Percentiles rank a stretch among this genome's conserved stretches.
Conservation (phyloP, 2,329 filamentous ascomycete species). For the Pyrenophora seminiperda region DNA sequence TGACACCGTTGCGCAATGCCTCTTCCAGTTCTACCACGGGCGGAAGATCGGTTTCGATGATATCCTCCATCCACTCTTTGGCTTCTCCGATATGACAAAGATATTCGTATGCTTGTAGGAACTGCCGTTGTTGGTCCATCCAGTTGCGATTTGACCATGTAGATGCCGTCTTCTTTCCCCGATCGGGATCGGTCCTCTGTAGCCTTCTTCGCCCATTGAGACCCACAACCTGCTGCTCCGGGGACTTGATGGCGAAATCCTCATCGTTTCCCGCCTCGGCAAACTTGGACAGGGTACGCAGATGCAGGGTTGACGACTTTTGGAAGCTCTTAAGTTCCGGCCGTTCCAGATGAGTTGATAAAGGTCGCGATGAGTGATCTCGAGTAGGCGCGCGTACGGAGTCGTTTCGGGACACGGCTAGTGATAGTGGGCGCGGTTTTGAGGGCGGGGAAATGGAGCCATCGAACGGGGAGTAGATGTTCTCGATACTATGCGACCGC, state of each 20-base stretch:
- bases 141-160: constrained; percentile 84
- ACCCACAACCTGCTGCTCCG: constrained; percentile 84
- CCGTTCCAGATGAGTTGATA: constrained; percentile 43
- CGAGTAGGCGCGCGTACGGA: constrained; percentile 46
- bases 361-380: constrained; percentile 40
- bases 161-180: constrained; percentile 57
- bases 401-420: constrained; percentile 47
- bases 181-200: constrained; percentile 68
- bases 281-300: constrained; percentile 83
- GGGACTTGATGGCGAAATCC: constrained; percentile 78
- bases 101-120: constrained; percentile 96
- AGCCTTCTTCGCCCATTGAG: constrained; percentile 82
- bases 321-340: constrained; percentile 78
- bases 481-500: constrained; percentile 51
- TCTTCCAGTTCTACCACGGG: constrained; percentile 94
- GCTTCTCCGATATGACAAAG: constrained; percentile 98
- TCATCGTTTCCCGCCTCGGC: constrained; percentile 76
- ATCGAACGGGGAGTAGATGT: constrained; percentile 51
- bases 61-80: constrained; percentile 97
- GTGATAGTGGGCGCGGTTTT: constrained; percentile 53
- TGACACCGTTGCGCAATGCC: constrained; percentile 88
- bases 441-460: constrained; percentile 48
- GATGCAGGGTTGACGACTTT: constrained; percentile 86
- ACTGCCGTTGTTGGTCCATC: constrained; percentile 99
- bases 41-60: constrained; percentile 82